These are phyloP conservation scores for Neohortaea acidophila DNA, from an alignment of 495 filamentous ascomycete genomes.

Conservation along the genomic window DNA sequence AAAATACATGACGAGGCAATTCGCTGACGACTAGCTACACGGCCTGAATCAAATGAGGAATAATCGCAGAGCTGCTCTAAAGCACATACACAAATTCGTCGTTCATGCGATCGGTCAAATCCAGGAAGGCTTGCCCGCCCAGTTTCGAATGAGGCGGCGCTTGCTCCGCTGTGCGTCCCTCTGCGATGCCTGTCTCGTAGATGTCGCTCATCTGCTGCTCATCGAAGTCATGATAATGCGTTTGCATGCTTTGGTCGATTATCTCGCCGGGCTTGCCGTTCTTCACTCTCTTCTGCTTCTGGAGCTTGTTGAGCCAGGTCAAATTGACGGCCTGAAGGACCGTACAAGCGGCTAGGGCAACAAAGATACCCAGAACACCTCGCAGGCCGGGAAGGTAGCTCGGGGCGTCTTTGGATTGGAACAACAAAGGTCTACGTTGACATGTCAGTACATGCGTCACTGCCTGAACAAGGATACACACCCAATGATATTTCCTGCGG, in stretches of 20 bases:
- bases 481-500: slow-evolving; percentile 37
- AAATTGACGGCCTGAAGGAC: slow-evolving; percentile 38
- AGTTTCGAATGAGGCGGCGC: slow-evolving; percentile 15
- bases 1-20: slow-evolving; percentile 41
- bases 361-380: slow-evolving; percentile 42
- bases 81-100: slow-evolving; percentile 56
- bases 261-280: slow-evolving; percentile 44
- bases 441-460: no score
- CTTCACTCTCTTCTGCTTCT: slow-evolving; percentile 35
- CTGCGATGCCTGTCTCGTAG: slow-evolving; percentile 6
- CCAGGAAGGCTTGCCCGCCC: slow-evolving; percentile 32
- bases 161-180: slow-evolving; percentile 15
- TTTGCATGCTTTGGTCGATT: slow-evolving; percentile 41
- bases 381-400: slow-evolving; percentile 41
- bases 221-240: slow-evolving; percentile 22
- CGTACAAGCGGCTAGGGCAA: slow-evolving; percentile 33
- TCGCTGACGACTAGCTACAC: no score
- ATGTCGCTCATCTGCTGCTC: slow-evolving; percentile 19
- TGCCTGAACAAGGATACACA: no score
- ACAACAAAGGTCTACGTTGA: slow-evolving; percentile 33
- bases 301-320: slow-evolving; percentile 37
- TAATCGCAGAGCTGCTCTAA: no score
- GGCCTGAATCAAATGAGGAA: no score
- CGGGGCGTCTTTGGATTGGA: slow-evolving; percentile 30
- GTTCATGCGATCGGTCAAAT: slow-evolving; percentile 48